These are phyloP conservation scores for Gleditsia sinensis DNA, from an alignment of 306 rosid genomes.

Conservation along the genomic window DNA sequence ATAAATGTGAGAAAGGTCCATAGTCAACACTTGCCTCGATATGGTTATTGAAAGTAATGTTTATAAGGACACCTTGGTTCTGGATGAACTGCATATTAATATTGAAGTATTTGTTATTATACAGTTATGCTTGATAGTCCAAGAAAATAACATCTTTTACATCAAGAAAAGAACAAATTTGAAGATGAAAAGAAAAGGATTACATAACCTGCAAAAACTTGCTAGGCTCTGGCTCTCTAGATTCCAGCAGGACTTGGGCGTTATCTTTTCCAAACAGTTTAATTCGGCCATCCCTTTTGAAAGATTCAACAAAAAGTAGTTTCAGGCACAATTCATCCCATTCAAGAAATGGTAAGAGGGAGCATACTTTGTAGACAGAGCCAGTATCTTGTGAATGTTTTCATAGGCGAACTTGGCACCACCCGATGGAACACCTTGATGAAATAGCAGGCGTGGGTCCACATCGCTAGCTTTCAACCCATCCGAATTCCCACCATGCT, in stretches of 20 bases:
- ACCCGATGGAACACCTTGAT: slow-evolving; percentile 70
- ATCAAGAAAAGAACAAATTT: neutral
- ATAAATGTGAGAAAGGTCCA: slow-evolving; percentile 4
- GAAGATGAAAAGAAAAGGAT: neutral
- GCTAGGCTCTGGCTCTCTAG: slow-evolving; percentile 62
- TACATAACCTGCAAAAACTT: slow-evolving; percentile 72
- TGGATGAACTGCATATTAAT: slow-evolving; percentile 60
- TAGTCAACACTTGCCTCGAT: slow-evolving; percentile 67
- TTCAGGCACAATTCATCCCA: no score
- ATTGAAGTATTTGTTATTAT: slow-evolving; percentile 25
- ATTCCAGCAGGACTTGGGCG: slow-evolving; percentile 70
- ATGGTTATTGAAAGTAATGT: slow-evolving; percentile 60
- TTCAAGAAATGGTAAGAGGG: slow-evolving; percentile 26
- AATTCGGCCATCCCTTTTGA: slow-evolving; percentile 85
- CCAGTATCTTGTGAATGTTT: slow-evolving; percentile 64
- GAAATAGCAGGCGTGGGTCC: slow-evolving; percentile 61
- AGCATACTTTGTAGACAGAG: slow-evolving; percentile 77
- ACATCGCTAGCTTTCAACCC: slow-evolving; percentile 54
- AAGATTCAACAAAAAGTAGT: no score
- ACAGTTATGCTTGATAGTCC: neutral
- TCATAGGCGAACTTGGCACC: slow-evolving; percentile 66
- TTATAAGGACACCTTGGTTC: slow-evolving; percentile 71
- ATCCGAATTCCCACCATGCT: slow-evolving; percentile 51
- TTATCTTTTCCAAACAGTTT: slow-evolving; percentile 80
- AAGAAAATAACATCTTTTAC: neutral